phyloP scores from a whole-genome alignment of 768 basidiomycete genomes.

The Mycena latifolia region DNA sequence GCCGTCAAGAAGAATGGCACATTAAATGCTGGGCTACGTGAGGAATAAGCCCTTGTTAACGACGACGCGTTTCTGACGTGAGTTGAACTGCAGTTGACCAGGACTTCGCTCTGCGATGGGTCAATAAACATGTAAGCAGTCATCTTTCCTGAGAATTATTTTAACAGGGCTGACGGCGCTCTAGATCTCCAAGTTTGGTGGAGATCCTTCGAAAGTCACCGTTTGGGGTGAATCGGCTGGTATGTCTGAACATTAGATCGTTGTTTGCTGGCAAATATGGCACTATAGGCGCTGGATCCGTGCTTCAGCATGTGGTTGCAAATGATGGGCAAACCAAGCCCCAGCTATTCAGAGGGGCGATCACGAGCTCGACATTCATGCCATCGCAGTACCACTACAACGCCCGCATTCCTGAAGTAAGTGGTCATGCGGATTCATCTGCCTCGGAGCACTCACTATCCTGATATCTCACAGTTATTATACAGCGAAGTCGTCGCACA shows the following conservation, averaged over 20 bases:
- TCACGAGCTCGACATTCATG: constrained; percentile 48
- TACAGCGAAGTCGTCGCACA: constrained; percentile 34
- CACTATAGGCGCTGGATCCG: constrained; percentile 45
- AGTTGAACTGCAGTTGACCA: constrained; percentile 42
- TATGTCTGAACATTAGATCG: background rate
- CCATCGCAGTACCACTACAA: constrained; percentile 49
- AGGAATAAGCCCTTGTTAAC: background rate
- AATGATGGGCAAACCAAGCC: constrained; percentile 47
- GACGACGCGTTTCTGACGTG: background rate
- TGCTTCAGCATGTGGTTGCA: constrained; percentile 48
- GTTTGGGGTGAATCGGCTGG: constrained; percentile 45
- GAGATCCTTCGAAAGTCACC: constrained; percentile 39
- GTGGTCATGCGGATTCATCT: too few relatives aligned
- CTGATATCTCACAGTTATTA: background rate
- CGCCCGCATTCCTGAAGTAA: constrained; percentile 41
- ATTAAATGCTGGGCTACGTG: constrained; percentile 44
- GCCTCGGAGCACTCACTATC: too few relatives aligned
- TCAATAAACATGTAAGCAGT: constrained; percentile 42
- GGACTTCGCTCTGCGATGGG: constrained; percentile 44
- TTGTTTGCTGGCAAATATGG: background rate
- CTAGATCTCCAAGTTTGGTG: constrained; percentile 31
- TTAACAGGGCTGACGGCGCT: background rate
- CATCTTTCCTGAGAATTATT: background rate
- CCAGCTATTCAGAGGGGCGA: constrained; percentile 35
- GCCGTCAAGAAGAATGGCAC: constrained; percentile 41